Base-by-base conservation (phyloP, 2,329 filamentous ascomycete species). In the Pyrenochaeta sp. region DNA sequence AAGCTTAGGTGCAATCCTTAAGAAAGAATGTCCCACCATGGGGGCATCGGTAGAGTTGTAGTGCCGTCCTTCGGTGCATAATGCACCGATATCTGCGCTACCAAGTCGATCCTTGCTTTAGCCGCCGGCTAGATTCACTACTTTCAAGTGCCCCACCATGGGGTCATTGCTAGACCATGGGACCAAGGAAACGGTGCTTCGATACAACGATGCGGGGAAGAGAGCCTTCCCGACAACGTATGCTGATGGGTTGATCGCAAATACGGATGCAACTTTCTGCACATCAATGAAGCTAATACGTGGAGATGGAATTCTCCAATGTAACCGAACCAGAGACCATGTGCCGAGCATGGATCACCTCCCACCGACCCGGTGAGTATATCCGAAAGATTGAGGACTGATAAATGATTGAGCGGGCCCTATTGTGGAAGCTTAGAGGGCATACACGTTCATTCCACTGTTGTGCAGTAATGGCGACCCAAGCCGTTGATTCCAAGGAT, bases 401-500 rank as follows among this genome's bases (percentile, higher is more conserved):
- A 48, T 44, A 51, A 51, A 43, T 21, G 27, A n/a, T n/a, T 9
- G 26, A 17, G 24, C 27, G 20, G 36, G 11, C 10, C 36, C n/a
- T 13, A 11, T 40, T n/a, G 27, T 23, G 27, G 36, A 31, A 19
- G 10, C 13, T 2, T 18, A 31, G 9, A 24, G 22, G 21, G 22
- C n/a, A 7, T 5, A 14, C 11, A 13, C 11, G 26, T 35, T 22
- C 30, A 9, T 15, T 19, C 21, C 18, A 18, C 23, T 34, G 14
- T 18, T 23, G 19, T 15, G 38, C 17, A 18, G 36, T 9, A 9
- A 55, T 55, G 52, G 13, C 48, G 15, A 40, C 38, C 6, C 26
- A n/a, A n/a, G n/a, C 29, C 7, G 19, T 32, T n/a, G 29, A 53
- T 17, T 36, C 31, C 17, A 55, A 56, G 38, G 54, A 60, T 24